Evolutionary conservation across 2,329 filamentous ascomycete species (phyloP), one percentile per base, ranked within the genome.

Genomic region (Cytospora paraplurivora): DNA sequence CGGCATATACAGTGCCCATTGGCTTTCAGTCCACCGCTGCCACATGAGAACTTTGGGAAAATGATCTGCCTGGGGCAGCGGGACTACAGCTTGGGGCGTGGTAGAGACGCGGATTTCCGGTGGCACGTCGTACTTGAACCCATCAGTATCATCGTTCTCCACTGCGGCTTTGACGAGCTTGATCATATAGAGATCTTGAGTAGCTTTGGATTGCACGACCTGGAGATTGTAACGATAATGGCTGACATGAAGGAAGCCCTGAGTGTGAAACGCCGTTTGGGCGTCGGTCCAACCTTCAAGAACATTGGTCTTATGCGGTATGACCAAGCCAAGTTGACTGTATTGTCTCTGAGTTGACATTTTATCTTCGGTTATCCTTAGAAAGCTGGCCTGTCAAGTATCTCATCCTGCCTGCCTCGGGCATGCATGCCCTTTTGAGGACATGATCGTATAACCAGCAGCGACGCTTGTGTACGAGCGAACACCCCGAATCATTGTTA

Each of bases 41-140:
- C 55, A 57, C 15, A 38, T 44, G 34, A 57, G 15, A 1, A 57
- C 17, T 27, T 8, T 57, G 17, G 55, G 55, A 11, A 57, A 57
- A 7, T 57, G 49, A 6, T 2, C 27, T 13, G 41, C 55, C 2
- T 49, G 5, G 15, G 38, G 32, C 19, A 57, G 19, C 4, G 3
- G 38, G 34, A 33, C 38, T 19, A 47, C 7, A 7, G 55, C 55
- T n/a, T 34, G 38, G n/a, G 55, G 55, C 3, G 38, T 33, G 11
- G 37, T 57, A 1, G 55, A 57, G 34, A 57, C 41, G 41, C 55
- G 55, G 27, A 57, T 1, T 38, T 57, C 55, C 33, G 55, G 55
- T 57, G 55, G 55, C 13, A 34, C 4, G 4, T 57, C 38, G 13
- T 34, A 47, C 11, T 41, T 47, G 27, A 57, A 57, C 17, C 27